phyloP scores from a whole-genome alignment of 148 eudicot species.

The Spergularia bocconei region DNA sequence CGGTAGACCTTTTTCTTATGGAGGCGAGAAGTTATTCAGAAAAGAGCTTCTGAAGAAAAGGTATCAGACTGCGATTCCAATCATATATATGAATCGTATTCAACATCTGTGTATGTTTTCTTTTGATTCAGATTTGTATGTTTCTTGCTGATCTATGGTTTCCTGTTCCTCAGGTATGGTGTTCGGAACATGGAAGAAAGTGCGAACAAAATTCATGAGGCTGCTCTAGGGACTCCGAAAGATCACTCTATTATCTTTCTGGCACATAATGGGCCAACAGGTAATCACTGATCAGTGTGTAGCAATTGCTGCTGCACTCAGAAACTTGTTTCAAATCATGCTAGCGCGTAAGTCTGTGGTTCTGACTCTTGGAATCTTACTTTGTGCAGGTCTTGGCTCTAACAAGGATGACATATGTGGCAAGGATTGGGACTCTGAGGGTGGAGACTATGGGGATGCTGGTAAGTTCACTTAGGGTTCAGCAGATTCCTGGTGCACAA shows the following conservation, averaged over 20 bases:
- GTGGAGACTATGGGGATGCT: slow-evolving; percentile 91
- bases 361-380: neutral
- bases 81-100: neutral
- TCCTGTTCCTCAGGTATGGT: slow-evolving; percentile 51
- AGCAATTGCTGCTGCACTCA: neutral
- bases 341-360: neutral
- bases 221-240: slow-evolving; percentile 60
- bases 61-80: too few species aligned
- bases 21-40: slow-evolving; percentile 57
- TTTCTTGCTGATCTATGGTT: neutral
- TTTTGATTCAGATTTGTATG: neutral
- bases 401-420: slow-evolving; percentile 83
- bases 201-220: slow-evolving; percentile 56
- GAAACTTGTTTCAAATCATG: neutral
- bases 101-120: neutral
- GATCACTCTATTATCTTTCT: slow-evolving; percentile 67
- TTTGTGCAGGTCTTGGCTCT: slow-evolving; percentile 74
- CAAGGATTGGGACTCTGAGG: slow-evolving; percentile 63
- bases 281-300: slow-evolving; percentile 27
- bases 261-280: slow-evolving; percentile 94
- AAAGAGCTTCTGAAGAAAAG: slow-evolving; percentile 62
- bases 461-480: slow-evolving; percentile 34
- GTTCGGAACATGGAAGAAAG: slow-evolving; percentile 66
- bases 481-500: neutral
- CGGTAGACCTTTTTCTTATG: slow-evolving; percentile 89